phyloP scores from a whole-genome alignment of 2,329 filamentous ascomycete species.

The Dactylonectria macrodidyma region DNA sequence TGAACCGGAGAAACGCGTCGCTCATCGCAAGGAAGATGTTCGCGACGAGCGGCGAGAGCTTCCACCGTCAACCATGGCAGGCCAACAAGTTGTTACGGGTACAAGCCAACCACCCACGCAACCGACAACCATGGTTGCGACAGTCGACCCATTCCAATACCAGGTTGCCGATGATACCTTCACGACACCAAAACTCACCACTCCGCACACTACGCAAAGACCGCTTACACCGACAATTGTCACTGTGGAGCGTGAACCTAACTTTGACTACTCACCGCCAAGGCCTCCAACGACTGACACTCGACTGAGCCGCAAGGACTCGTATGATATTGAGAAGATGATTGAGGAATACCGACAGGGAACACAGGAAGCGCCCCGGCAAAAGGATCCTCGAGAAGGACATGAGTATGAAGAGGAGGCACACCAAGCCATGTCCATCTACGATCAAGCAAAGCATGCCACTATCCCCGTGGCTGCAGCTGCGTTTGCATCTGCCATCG shows the following conservation, averaged over 20 bases:
- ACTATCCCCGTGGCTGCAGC: conserved; percentile 65
- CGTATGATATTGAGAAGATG: conserved; percentile 61
- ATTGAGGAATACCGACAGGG: conserved; percentile 50
- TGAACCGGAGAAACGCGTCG: conserved; percentile 48
- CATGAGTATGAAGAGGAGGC: conserved; percentile 56
- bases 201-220: conserved; percentile 57
- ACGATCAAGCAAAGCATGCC: conserved; percentile 62
- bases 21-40: conserved; percentile 43
- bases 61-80: conserved; percentile 47
- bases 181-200: conserved; percentile 58
- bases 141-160: conserved; percentile 72
- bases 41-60: conserved; percentile 48
- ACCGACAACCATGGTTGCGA: conserved; percentile 45
- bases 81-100: conserved; percentile 44
- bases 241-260: conserved; percentile 69
- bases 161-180: conserved; percentile 70
- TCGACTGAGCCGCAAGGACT: conserved; percentile 65
- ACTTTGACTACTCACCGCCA: conserved; percentile 59
- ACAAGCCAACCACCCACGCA: conserved; percentile 41
- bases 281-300: conserved; percentile 47
- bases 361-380: conserved; percentile 35
- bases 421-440: conserved; percentile 60
- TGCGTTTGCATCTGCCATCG: conserved; percentile 63
- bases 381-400: conserved; percentile 38
- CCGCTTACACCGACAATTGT: conserved; percentile 66